A percentile compares a stretch with the other conserved stretches of the same genome.
Evolutionary conservation across 495 filamentous ascomycete genomes (phyloP).

Genomic region (Hyaloscypha variabilis): DNA sequence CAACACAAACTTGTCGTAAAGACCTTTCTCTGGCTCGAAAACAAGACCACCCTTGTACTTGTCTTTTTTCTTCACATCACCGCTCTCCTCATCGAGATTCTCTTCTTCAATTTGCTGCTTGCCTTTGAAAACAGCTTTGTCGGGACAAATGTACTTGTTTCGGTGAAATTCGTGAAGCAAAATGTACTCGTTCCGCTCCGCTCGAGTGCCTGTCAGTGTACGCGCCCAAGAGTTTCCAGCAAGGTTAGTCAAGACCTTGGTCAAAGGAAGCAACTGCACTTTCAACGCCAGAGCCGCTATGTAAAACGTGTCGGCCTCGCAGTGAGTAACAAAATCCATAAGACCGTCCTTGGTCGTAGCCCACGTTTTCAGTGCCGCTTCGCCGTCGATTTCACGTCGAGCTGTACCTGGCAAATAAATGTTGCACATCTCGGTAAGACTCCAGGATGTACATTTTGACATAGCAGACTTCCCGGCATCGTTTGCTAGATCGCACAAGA

Average conservation of each 20-base stretch:
- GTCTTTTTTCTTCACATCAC: slow-evolving; percentile 89
- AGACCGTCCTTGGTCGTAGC: slow-evolving; percentile 80
- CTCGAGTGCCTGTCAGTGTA: slow-evolving; percentile 91
- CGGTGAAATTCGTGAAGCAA: slow-evolving; percentile 92
- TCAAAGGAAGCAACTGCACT: slow-evolving; percentile 89
- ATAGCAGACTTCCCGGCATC: slow-evolving; percentile 97
- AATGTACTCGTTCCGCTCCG: slow-evolving; percentile 99
- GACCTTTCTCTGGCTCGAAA: slow-evolving; percentile 95
- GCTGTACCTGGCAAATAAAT: slow-evolving; percentile 69
- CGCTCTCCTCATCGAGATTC: slow-evolving; percentile 71
- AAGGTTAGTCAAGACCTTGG: slow-evolving; percentile 93
- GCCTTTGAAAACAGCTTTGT: slow-evolving; percentile 77
- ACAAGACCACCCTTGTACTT: slow-evolving; percentile 98
- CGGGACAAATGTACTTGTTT: slow-evolving; percentile 97
- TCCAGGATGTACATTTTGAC: slow-evolving; percentile 98
- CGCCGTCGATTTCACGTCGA: slow-evolving; percentile 86
- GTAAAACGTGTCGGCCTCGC: slow-evolving; percentile 94
- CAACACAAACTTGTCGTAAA: slow-evolving; percentile 95
- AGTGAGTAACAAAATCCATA: slow-evolving; percentile 90
- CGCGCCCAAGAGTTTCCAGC: slow-evolving; percentile 98
- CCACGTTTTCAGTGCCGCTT: slow-evolving; percentile 86
- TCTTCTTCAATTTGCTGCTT: slow-evolving; percentile 68
- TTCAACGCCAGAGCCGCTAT: slow-evolving; percentile 86
- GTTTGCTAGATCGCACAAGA: slow-evolving; percentile 93
- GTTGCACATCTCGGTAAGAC: slow-evolving; percentile 93